Conservation (phyloP, 1,284 basidiomycete genomes). For the Cutaneotrichosporon cutaneum region DNA sequence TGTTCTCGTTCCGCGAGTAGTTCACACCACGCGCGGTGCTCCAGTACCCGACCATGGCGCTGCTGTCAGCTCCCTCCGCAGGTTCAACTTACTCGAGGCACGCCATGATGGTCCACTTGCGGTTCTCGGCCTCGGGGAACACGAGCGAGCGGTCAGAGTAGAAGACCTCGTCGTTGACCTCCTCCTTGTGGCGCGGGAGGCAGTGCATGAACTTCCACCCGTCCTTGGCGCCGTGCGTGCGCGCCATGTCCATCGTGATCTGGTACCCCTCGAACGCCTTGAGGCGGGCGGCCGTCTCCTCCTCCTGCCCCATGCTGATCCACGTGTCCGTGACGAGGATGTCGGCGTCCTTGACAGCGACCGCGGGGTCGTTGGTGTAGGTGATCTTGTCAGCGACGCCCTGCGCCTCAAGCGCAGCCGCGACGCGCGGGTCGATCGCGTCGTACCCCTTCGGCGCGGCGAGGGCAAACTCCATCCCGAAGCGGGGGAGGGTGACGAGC, state of each 20-base stretch:
- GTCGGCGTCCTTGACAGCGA: conserved; percentile 86
- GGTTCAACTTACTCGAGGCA: conserved; percentile 41
- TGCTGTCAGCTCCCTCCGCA: background rate
- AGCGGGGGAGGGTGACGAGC: conserved; percentile 87
- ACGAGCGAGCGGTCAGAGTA: conserved; percentile 55
- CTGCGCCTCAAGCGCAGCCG: conserved; percentile 63
- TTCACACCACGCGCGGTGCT: background rate
- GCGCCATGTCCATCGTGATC: conserved; percentile 81
- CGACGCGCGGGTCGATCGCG: conserved; percentile 71
- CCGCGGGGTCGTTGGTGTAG: conserved; percentile 61
- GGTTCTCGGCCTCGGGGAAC: conserved; percentile 66
- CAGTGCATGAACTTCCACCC: conserved; percentile 98
- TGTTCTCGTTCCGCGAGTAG: no score
- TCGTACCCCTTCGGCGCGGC: conserved; percentile 70
- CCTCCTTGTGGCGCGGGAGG: conserved; percentile 85
- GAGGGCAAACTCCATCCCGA: conserved; percentile 82
- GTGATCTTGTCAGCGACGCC: conserved; percentile 40
- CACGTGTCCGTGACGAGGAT: conserved; percentile 95
- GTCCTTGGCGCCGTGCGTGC: conserved; percentile 73
- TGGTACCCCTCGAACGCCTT: conserved; percentile 90
- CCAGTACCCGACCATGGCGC: conserved; percentile 2
- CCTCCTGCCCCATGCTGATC: conserved; percentile 99
- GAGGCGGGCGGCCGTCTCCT: conserved; percentile 83
- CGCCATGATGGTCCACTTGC: conserved; percentile 93
- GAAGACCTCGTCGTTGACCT: conserved; percentile 88